Base-by-base conservation (phyloP, 805 yeast species). In the Priceomyces fermenticarens region DNA sequence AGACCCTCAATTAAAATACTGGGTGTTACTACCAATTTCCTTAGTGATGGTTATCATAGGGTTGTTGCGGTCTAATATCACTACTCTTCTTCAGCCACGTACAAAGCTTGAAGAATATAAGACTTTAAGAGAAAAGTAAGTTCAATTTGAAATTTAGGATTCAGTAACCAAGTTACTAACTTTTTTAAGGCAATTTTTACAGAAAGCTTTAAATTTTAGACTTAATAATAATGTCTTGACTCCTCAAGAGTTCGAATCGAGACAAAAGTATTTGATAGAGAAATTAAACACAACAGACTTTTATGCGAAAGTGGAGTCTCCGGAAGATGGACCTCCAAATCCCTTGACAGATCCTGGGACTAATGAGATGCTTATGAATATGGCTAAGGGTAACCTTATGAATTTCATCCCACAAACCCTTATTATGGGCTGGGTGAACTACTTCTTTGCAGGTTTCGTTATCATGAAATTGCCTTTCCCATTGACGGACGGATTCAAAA, bases 391-490 rank as follows among this genome's bases (percentile, higher is more conserved):
- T 7, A 90, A 88, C 57, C 67, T 88, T 48, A 83, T 90, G 56
- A 87, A 81, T 62, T 87, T 83, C 58, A 77, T 89, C 13, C 97
- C 98, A 2, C 98, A 93, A 65, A 88, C 97, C 0, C 61, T 90
- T 30, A 85, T 90, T 48, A 90, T 93, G 97, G 88, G 89, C 55
- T 93, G 97, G 96, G 91, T 91, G 45, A 88, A 87, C 55, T 86
- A 81, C 54, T 90, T 91, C 66, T 93, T 88, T 62, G 88, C 91
- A 10, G 97, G 97, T 0, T 88, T 89, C 48, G 82, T 90, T 11
- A 78, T 88, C 36, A 85, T 70, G 74, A 68, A 65, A 48, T 70
- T 93, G 40, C 99, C 99, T 12, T 93, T 93, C 67, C 95, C 96
- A 2, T 67, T 93, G 42, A 93, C 98, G 0, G 73, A 81, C 26